These are phyloP conservation scores for Paraconiothyrium brasiliense DNA, from an alignment of 2,329 filamentous ascomycete genomes.

Conservation along the genomic window DNA sequence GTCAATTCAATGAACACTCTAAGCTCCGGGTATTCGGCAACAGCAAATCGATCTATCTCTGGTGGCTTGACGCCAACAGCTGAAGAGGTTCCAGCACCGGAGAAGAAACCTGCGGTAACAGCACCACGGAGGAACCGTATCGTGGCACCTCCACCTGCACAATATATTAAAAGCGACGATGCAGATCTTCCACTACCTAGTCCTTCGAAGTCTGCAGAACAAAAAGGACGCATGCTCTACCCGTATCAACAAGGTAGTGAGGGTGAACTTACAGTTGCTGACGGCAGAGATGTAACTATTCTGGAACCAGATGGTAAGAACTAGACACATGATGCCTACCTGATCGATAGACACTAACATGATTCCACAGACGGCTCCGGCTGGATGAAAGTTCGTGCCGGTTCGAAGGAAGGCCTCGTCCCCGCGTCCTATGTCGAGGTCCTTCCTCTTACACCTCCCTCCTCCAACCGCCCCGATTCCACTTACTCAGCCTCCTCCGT, in stretches of 20 bases:
- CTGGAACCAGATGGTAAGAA: conserved; percentile 87
- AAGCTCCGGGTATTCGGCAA: conserved; percentile 86
- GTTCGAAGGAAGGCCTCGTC: conserved; percentile 82
- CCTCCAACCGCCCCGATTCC: conserved; percentile 59
- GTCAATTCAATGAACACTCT: conserved; percentile 80
- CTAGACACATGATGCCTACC: conserved; percentile 23
- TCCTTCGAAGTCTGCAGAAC: conserved; percentile 58
- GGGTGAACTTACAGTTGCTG: conserved; percentile 81
- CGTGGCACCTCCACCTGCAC: conserved; percentile 84
- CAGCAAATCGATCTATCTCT: conserved; percentile 78
- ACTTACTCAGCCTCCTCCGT: conserved; percentile 82
- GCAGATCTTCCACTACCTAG: conserved; percentile 53
- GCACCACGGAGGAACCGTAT: conserved; percentile 70
- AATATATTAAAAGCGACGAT: conserved; percentile 76
- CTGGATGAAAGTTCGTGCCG: conserved; percentile 85
- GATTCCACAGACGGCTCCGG: conserved; percentile 78
- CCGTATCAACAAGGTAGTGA: conserved; percentile 80
- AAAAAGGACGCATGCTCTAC: conserved; percentile 89
- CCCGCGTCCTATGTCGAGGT: conserved; percentile 86
- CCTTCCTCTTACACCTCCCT: conserved; percentile 54
- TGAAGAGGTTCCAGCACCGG: conserved; percentile 54
- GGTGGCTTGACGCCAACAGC: conserved; percentile 64
- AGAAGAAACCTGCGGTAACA: conserved; percentile 46
- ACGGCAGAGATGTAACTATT: conserved; percentile 79
- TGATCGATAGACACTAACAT: conserved; percentile 26